These are phyloP conservation scores for Saururus chinensis DNA, from an alignment of 164 flowering plant species.

Conservation along the genomic window DNA sequence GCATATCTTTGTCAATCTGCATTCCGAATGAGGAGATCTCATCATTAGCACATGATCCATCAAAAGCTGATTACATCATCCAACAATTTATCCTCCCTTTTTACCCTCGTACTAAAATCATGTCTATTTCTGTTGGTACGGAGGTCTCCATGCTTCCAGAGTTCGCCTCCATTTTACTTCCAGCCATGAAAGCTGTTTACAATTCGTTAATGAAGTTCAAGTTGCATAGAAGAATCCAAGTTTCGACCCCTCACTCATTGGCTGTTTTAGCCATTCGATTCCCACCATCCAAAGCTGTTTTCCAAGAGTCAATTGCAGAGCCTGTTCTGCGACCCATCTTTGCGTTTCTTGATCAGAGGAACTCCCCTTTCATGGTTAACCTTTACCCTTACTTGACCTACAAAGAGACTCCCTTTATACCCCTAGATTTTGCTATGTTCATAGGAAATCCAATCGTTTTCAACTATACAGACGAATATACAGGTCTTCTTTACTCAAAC, in stretches of 20 bases:
- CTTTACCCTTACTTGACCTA: slow-evolving; percentile 1
- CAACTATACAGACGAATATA: not conserved
- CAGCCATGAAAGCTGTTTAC: slow-evolving; percentile 4
- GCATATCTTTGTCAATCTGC: slow-evolving; percentile 2
- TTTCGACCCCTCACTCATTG: not conserved
- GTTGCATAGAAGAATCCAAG: slow-evolving; percentile 3
- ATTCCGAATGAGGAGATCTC: slow-evolving; percentile 3
- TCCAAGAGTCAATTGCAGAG: not conserved
- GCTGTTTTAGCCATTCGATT: not conserved
- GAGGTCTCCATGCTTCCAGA: slow-evolving; percentile 7
- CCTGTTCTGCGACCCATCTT: not conserved
- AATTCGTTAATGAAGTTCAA: not conserved
- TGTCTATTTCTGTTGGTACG: slow-evolving; percentile 6
- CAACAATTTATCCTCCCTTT: not conserved
- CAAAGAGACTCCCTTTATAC: not conserved
- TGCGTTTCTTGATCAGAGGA: not conserved
- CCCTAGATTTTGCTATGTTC: not conserved
- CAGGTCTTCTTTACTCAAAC: not conserved
- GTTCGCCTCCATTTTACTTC: not conserved
- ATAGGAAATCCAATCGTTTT: not conserved
- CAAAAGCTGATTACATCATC: not conserved
- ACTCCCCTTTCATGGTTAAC: slow-evolving; percentile 2
- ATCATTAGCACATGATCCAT: slow-evolving; percentile 2
- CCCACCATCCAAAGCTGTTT: not conserved
- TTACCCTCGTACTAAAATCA: not conserved